Base-by-base conservation (phyloP, 225 moss, liverwort and hornwort genomes). In the Antitrichia curtipendula region DNA sequence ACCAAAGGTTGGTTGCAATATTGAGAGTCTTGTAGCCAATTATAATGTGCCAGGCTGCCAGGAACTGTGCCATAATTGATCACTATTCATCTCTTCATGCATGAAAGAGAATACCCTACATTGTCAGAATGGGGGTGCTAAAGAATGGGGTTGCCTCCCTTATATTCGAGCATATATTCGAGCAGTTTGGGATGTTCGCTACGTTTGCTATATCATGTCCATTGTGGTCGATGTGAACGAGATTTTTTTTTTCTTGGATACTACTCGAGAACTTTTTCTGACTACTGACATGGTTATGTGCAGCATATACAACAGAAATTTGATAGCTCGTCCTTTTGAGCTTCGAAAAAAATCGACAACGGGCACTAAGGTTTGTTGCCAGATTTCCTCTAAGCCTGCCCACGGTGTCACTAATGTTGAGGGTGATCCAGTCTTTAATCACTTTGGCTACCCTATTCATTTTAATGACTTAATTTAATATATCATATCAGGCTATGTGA, bases 231-330 rank as follows among this genome's bases (percentile, higher is more conserved):
- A 88, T 71, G 59, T 79, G 41, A 32, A 82, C 36, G 41, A 74
- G 52, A 13, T 28, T 12, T n/a, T 53, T 45, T 31, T 32, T 62
- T 85, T 25, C 31, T 82, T 45, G 57, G 54, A 86, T 61, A 15
- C 17, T 83, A 11, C 68, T 27, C 36, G 60, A 75, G 54, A 64
- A 16, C 18, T 61, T 83, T 81, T 80, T 53, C 74, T 89, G 23
- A 85, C 70, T 74, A 54, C 36, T 27, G 70, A 64, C 49, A 56
- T 88, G 73, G 52, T 57, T 85, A 32, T 87, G 53, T 91, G 89
- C 92, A 94, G 94, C 64, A 89, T 94, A 34, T 94, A 94, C 60
- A 86, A 76, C 65, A 89, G 77, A 86, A 85, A 91, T 87, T 79
- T 94, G 87, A 89, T 41, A 79, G 92, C 94, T 78, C 69, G 74